Conservation (phyloP, 78 protist species). For the Blattamonas nauphoetae region DNA sequence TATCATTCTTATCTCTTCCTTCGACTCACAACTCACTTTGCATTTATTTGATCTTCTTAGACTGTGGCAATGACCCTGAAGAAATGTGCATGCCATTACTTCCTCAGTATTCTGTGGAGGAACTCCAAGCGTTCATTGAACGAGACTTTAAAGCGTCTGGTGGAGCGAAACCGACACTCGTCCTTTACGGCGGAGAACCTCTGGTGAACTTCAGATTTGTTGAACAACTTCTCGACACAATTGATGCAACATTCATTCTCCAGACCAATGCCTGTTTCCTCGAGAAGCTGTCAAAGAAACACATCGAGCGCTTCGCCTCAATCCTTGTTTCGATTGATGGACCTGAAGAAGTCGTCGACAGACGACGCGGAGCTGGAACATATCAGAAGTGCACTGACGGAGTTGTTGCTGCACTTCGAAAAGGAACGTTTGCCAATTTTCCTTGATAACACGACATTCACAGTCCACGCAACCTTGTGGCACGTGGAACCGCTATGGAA, state of each 20-base stretch:
- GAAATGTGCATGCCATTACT: conserved; percentile 21
- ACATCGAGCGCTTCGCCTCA: not conserved
- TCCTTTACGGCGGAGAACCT: conserved; percentile 39
- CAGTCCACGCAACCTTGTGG: not conserved
- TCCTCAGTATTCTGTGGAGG: not conserved
- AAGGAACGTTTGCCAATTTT: not conserved
- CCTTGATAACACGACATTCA: no score
- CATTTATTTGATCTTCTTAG: not conserved
- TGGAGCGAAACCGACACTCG: not conserved
- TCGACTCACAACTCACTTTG: not conserved
- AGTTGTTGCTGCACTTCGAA: not conserved
- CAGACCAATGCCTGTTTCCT: conserved; percentile 28
- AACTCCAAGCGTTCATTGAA: not conserved
- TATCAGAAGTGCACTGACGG: not conserved
- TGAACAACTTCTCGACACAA: not conserved
- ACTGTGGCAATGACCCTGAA: conserved; percentile 23
- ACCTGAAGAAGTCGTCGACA: not conserved
- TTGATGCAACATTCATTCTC: conserved; percentile 18
- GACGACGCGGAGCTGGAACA: not conserved
- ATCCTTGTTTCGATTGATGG: conserved; percentile 31
- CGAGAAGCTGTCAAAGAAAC: not conserved
- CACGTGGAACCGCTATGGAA: conserved; percentile 4
- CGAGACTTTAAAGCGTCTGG: not conserved
- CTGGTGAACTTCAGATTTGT: not conserved
- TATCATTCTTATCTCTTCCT: not conserved